Evolutionary conservation across 768 basidiomycete genomes (phyloP), one percentile per base, ranked within the genome.

Genomic region (Calvatia gigantea): DNA sequence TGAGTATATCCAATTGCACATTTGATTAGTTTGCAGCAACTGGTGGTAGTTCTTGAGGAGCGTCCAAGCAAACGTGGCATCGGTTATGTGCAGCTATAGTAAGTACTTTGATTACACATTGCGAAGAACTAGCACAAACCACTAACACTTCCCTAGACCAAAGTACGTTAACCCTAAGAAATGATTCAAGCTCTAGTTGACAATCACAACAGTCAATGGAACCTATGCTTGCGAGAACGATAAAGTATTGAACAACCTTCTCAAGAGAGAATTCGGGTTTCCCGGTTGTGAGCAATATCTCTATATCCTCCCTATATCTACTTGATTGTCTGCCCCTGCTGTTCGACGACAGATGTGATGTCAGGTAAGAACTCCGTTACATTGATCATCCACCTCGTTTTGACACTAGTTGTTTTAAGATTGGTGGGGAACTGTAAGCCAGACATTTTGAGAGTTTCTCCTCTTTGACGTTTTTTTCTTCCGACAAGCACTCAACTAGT

Each of bases 41-140:
- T 48, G 12, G 29, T 23, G 31, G 14, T 47, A 76, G 71, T 82
- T 82, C 63, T 62, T 86, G 61, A 79, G 81, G 39, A 77, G 81
- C 17, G 81, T 87, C 3, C 78, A 81, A 66, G 86, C 86, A 9
- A 81, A 82, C 53, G 86, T 86, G 9, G 81, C 85, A 1, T 66
- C 83, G 3, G 76, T 87, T 52, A 86, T 86, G 84, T 86, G 84
- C 66, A 82, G 81, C 57, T 84, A 84, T 61, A 84, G 80, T 76
- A 53, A 57, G 72, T 65, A 51, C 3, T 35, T 31, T 14, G 19
- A 42, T 11, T 23, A 32, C 19, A 12, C 11, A 38, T 2, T 17
- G 28, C 12, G 44, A 21, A 33, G 55, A 44, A 29, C 43, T 15
- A 39, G 23, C 54, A 19, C 21, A 21, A 23, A 23, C 49, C 7